These are phyloP conservation scores for Aspergillus sp. DNA, from an alignment of 2,329 filamentous ascomycete species.

Conservation along the genomic window DNA sequence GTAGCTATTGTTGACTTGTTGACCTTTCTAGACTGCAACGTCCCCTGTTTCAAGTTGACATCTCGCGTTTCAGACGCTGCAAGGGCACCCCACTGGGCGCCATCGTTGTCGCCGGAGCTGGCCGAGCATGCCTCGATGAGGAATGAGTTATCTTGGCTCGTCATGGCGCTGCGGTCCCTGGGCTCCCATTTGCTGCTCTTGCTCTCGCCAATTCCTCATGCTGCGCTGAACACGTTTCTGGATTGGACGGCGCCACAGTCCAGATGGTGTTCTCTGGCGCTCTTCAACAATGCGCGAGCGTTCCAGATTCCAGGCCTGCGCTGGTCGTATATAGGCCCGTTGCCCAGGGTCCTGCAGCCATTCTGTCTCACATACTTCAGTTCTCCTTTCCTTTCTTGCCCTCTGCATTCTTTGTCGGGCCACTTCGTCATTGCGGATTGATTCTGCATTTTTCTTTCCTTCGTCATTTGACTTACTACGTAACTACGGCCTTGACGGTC, in stretches of 20 bases:
- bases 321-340: constrained; percentile 5
- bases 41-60: constrained; percentile 20
- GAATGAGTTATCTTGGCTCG: constrained; percentile 16
- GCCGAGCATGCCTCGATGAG: constrained; percentile 16
- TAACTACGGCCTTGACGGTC: constrained; percentile 21
- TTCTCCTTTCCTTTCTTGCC: constrained; percentile 10
- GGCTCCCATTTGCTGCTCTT: constrained; percentile 15
- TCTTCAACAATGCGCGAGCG: background rate
- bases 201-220: constrained; percentile 2
- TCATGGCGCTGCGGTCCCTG: background rate
- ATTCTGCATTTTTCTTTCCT: constrained; percentile 15
- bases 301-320: constrained; percentile 4
- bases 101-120: constrained; percentile 14
- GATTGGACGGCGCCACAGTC: constrained; percentile 8
- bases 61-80: constrained; percentile 16
- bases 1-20: no score
- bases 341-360: constrained; percentile 5
- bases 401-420: constrained; percentile 20
- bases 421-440: constrained; percentile 13
- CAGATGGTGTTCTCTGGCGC: constrained; percentile 1
- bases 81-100: constrained; percentile 2
- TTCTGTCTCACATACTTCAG: constrained; percentile 9
- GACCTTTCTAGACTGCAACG: background rate
- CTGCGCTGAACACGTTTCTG: background rate
- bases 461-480: constrained; percentile 1